Evolutionary conservation across 306 rosid genomes (phyloP), one percentile per base, ranked within the genome.

Genomic region (Cotoneaster glaucophyllus): DNA sequence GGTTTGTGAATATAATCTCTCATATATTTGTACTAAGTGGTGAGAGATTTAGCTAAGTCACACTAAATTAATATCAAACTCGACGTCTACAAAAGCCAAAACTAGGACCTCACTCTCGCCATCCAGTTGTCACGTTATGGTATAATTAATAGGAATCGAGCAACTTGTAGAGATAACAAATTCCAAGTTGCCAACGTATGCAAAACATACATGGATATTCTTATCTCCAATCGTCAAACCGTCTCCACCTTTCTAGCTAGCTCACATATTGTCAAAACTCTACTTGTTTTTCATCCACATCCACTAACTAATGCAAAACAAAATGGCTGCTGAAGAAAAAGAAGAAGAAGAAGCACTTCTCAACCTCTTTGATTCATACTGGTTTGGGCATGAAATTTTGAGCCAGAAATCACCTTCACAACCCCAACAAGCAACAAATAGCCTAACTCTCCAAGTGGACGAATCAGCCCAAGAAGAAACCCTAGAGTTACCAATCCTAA

Each of bases 301-400:
- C 28, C 54, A 48, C 15, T 12, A 48, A 48, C 15, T 48, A 14
- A 15, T 1, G 19, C 17, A 12, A 53, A 44, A 59, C 0, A 63
- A 24, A 24, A 81, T 88, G 93, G 88, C 83, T 50, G 84, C 84
- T 1, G 12, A n/a, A 56, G 26, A 56, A n/a, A 11, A 54, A 52
- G 86, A 87, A 57, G 84, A 67, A 74, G 54, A 87, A n/a, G 85
- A 62, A 62, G 64, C 58, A 25, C 58, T 93, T 76, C 79, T 90
- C 15, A 31, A 67, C n/a, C 90, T 86, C 72, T 74, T 93, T 13
- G 96, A 93, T 72, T 82, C 85, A 1, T 79, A 44, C 74, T 93
- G 98, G 98, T 88, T 86, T 69, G 84, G 86, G 44, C 73, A 80
- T 1, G 75, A 73, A 74, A 44, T 84, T 72, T 74, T 92, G 62